Evolutionary conservation across 805 yeast genomes (phyloP).

Genomic region (Candida verbasci): DNA sequence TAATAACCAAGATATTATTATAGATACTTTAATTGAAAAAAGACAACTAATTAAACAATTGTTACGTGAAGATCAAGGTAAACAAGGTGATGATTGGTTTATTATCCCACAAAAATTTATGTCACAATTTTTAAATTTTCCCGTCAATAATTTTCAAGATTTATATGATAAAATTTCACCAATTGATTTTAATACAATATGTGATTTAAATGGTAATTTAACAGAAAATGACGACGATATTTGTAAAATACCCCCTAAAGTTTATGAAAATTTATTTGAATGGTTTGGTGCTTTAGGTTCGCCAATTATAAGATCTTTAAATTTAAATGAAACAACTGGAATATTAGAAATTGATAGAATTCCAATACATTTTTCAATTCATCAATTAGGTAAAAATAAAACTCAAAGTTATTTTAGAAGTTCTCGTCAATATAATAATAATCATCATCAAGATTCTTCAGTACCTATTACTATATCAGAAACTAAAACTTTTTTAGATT

Average conservation of each 20-base stretch:
- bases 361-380: constrained; percentile 32
- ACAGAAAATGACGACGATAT: constrained; percentile 18
- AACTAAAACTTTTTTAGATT: constrained; percentile 30
- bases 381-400: constrained; percentile 21
- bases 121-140: constrained; percentile 31
- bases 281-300: constrained; percentile 52
- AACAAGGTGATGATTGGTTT: constrained; percentile 48
- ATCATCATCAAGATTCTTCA: constrained; percentile 6
- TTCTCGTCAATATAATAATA: constrained; percentile 6
- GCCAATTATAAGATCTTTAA: constrained; percentile 29
- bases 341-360: constrained; percentile 26
- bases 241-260: constrained; percentile 34
- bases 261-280: constrained; percentile 40
- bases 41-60: constrained; percentile 18
- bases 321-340: constrained; percentile 22
- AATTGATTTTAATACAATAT: constrained; percentile 41
- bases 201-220: constrained; percentile 44
- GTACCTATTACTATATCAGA: constrained; percentile 23
- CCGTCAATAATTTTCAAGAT: constrained; percentile 21
- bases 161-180: constrained; percentile 38
- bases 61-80: constrained; percentile 10
- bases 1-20: no score
- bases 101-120: constrained; percentile 47
- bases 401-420: constrained; percentile 5
- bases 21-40: constrained; percentile 14